Evolutionary conservation across 208 protist species (phyloP).

Genomic region (Leishmania aethiopica): DNA sequence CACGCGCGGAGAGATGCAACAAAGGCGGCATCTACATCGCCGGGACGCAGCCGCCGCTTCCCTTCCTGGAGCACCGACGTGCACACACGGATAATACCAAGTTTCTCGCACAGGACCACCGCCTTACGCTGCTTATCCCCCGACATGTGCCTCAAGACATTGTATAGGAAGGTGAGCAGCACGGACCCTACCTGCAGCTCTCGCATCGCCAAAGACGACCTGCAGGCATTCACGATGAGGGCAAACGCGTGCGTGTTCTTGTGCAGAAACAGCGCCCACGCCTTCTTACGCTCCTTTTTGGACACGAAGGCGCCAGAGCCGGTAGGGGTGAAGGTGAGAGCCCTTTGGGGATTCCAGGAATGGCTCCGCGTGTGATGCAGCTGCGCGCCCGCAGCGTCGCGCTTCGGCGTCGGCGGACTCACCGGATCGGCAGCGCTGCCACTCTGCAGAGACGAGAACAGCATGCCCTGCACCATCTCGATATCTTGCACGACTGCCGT

Average conservation of each 20-base stretch:
- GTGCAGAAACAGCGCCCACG: conserved; percentile 58
- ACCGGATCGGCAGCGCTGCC: conserved; percentile 7
- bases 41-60: conserved; percentile 21
- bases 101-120: conserved; percentile 51
- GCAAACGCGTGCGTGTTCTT: conserved; percentile 61
- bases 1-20: conserved; percentile 29
- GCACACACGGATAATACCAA: conserved; percentile 49
- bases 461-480: conserved; percentile 23
- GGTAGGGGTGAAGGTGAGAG: conserved; percentile 1
- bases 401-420: conserved; percentile 7
- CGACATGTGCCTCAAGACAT: conserved; percentile 53
- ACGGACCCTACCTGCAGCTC: conserved; percentile 40
- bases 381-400: background rate
- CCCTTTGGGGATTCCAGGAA: conserved; percentile 18
- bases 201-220: conserved; percentile 39
- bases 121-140: conserved; percentile 38
- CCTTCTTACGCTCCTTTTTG: conserved; percentile 31
- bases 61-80: conserved; percentile 39
- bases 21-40: background rate
- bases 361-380: conserved; percentile 19
- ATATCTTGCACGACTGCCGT: conserved; percentile 19
- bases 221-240: conserved; percentile 48
- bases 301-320: conserved; percentile 18
- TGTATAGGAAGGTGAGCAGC: conserved; percentile 72
- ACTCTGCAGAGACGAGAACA: conserved; percentile 32